Evolutionary conservation across 2,329 filamentous ascomycete genomes (phyloP).

Genomic region (Ophioceras dolichostomum): DNA sequence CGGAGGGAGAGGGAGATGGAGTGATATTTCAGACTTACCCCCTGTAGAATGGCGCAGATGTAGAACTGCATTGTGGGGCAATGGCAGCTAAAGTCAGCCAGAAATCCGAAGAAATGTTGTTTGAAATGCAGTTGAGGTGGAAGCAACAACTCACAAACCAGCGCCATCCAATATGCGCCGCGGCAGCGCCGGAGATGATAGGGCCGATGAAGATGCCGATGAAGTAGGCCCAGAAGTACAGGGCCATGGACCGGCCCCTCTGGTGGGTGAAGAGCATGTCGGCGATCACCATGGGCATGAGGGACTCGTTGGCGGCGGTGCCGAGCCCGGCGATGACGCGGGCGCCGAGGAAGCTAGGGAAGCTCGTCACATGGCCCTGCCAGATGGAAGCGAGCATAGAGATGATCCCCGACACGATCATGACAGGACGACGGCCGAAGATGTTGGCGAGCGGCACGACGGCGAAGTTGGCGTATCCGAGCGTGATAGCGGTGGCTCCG

Average conservation of each 20-base stretch:
- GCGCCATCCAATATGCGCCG: constrained; percentile 32
- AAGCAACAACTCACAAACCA: constrained; percentile 24
- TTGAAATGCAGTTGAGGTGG: neutral
- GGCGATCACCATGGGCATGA: constrained; percentile 46
- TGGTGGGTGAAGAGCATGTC: constrained; percentile 46
- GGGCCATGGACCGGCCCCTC: constrained; percentile 29
- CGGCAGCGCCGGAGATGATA: constrained; percentile 32
- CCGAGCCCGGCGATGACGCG: no score
- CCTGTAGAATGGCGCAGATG: no score
- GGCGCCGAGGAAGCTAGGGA: no score
- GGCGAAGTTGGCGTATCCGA: constrained; percentile 21
- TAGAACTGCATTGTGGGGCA: no score
- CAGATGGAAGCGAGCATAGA: constrained; percentile 30
- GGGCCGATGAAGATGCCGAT: constrained; percentile 29
- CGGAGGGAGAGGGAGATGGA: no score
- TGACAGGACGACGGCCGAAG: constrained; percentile 18
- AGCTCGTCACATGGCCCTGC: constrained; percentile 42
- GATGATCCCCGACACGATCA: constrained; percentile 20
- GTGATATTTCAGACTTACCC: no score
- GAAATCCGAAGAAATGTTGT: no score
- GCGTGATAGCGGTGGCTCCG: constrained; percentile 17
- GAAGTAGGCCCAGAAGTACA: constrained; percentile 25
- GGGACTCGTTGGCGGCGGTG: no score
- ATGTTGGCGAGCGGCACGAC: constrained; percentile 18
- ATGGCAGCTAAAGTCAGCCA: no score